Evolutionary conservation across 257 asterid genomes (phyloP).

Genomic region (Henckelia pumila): DNA sequence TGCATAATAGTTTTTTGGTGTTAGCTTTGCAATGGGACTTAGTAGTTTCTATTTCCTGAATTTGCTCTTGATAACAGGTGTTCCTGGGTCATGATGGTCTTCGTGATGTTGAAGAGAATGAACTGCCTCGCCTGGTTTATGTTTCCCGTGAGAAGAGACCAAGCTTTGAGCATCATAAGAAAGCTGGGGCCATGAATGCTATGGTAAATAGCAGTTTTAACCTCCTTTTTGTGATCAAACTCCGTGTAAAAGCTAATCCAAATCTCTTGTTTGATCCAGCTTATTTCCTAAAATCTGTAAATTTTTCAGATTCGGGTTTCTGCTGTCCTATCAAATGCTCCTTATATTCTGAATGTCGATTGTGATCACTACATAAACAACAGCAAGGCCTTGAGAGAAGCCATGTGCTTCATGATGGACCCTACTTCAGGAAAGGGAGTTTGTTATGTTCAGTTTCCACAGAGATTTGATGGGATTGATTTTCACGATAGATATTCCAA

Average conservation of each 20-base stretch:
- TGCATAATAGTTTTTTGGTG: neutral
- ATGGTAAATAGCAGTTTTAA: conserved; percentile 44
- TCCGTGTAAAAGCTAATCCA: neutral
- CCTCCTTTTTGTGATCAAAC: neutral
- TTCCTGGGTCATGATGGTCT: conserved; percentile 75
- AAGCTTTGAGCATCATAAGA: conserved; percentile 89
- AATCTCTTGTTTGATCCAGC: conserved; percentile 3
- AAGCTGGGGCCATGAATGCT: conserved; percentile 96
- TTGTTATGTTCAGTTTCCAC: conserved; percentile 93
- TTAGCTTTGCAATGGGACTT: neutral
- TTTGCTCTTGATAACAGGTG: conserved; percentile 43
- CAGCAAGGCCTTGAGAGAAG: conserved; percentile 87
- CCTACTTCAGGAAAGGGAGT: conserved; percentile 85
- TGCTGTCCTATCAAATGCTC: conserved; percentile 90
- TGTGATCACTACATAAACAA: conserved; percentile 95
- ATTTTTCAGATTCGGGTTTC: conserved; percentile 75
- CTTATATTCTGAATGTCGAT: conserved; percentile 81
- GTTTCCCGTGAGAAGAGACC: conserved; percentile 97
- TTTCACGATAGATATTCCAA: conserved; percentile 85
- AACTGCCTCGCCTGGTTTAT: conserved; percentile 67
- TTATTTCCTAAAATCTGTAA: neutral
- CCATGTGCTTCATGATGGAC: conserved; percentile 98
- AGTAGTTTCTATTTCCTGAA: conserved; percentile 10
- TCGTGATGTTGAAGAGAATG: conserved; percentile 65
- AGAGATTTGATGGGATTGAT: conserved; percentile 93